phyloP scores from a whole-genome alignment of 176 grass and related monocot species.

The Stipa capillata region DNA sequence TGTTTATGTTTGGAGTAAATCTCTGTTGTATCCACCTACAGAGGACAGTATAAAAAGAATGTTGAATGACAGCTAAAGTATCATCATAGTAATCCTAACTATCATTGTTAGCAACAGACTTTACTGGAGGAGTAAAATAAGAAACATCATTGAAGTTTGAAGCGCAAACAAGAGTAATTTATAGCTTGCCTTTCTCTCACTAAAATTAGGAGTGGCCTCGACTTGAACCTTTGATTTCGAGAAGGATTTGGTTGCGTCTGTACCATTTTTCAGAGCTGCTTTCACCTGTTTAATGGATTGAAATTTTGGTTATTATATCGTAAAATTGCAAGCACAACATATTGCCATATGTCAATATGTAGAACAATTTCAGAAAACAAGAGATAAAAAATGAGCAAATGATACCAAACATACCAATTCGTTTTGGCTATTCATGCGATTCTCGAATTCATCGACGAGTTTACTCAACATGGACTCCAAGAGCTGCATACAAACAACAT shows the following conservation, averaged over 20 bases:
- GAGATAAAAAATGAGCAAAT: background rate
- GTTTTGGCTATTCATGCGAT: constrained; percentile 58
- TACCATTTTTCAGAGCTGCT: constrained; percentile 53
- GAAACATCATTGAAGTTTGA: background rate
- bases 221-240: constrained; percentile 72
- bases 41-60: constrained; percentile 28
- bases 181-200: constrained; percentile 59
- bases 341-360: constrained; percentile 1
- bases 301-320: constrained; percentile 7
- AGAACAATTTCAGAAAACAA: background rate
- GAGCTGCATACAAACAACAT: constrained; percentile 50
- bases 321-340: background rate
- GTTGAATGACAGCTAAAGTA: constrained; percentile 3
- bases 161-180: constrained; percentile 17
- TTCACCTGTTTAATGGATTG: constrained; percentile 53
- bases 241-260: constrained; percentile 67
- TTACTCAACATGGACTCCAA: constrained; percentile 82
- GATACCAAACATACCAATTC: constrained; percentile 52
- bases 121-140: background rate
- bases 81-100: background rate
- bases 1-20: constrained; percentile 55
- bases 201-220: constrained; percentile 35
- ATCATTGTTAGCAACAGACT: background rate
- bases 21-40: constrained; percentile 52
- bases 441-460: constrained; percentile 88